A percentile compares a stretch with the other conserved stretches of the same genome.
Conservation (phyloP, 2,329 filamentous ascomycete genomes). For the Aspergillus terreus region DNA sequence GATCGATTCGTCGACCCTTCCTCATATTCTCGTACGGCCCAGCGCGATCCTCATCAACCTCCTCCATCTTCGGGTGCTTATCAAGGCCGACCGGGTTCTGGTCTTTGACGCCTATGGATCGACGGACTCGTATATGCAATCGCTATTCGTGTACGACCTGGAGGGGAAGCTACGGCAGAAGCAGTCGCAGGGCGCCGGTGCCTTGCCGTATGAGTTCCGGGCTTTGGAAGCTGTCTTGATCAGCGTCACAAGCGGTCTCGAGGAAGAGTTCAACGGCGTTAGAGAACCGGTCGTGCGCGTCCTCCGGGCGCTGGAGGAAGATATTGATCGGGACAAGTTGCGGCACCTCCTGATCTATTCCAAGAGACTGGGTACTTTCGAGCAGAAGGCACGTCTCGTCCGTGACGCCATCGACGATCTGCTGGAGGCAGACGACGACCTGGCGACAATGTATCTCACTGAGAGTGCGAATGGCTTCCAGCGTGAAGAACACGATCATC, state of each 20-base stretch:
- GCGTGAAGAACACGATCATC: conserved; percentile 80
- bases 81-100: conserved; percentile 90
- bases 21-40: conserved; percentile 89
- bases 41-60: conserved; percentile 93
- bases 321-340: conserved; percentile 92
- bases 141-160: conserved; percentile 76
- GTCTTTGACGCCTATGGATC: conserved; percentile 81
- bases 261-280: conserved; percentile 91
- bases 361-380: conserved; percentile 93
- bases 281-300: conserved; percentile 88
- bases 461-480: conserved; percentile 74
- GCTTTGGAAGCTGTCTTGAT: conserved; percentile 93
- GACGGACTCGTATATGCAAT: conserved; percentile 25
- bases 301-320: conserved; percentile 85
- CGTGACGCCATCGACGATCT: conserved; percentile 93
- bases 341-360: conserved; percentile 87
- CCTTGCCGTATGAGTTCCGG: conserved; percentile 90
- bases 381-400: conserved; percentile 92
- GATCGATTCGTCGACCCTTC: conserved; percentile 92
- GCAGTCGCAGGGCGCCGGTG: conserved; percentile 47
- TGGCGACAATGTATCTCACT: conserved; percentile 91
- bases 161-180: conserved; percentile 89
- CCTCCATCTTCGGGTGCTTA: conserved; percentile 90
- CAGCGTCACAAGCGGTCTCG: conserved; percentile 84
- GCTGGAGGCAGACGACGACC: conserved; percentile 91